These are phyloP conservation scores for Chrysanthemum seticuspe DNA, from an alignment of 129 eudicot genomes.

Conservation along the genomic window DNA sequence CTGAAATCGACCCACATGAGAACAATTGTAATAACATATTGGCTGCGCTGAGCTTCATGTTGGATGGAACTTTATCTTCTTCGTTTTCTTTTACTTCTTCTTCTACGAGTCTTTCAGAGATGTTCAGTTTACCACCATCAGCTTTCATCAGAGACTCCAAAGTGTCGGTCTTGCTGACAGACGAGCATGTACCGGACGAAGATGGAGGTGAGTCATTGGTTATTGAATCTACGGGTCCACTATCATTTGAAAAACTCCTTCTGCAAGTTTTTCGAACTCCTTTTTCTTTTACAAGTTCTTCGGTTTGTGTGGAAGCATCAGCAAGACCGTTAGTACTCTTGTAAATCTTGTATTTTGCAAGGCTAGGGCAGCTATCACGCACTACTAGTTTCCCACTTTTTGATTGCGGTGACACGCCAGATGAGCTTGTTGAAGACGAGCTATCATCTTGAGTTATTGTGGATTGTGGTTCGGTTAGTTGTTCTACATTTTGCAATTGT, in stretches of 20 bases:
- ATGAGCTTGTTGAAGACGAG: slow-evolving; percentile 43
- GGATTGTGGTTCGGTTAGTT: not conserved
- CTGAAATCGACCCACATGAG: slow-evolving; percentile 75
- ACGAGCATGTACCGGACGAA: slow-evolving; percentile 59
- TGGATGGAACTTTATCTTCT: slow-evolving; percentile 13
- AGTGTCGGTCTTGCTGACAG: slow-evolving; percentile 57
- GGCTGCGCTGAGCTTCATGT: slow-evolving; percentile 55
- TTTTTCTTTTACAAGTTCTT: slow-evolving; percentile 33
- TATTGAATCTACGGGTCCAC: slow-evolving; percentile 27
- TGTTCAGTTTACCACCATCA: slow-evolving; percentile 55
- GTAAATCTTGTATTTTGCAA: slow-evolving; percentile 59
- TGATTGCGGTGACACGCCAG: slow-evolving; percentile 18
- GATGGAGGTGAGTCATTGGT: slow-evolving; percentile 37
- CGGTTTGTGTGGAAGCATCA: slow-evolving; percentile 79
- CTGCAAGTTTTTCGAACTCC: slow-evolving; percentile 38
- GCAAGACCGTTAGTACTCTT: slow-evolving; percentile 46
- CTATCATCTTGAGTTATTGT: slow-evolving; percentile 37
- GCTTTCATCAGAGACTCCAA: slow-evolving; percentile 68
- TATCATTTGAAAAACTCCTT: slow-evolving; percentile 26
- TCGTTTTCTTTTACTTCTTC: not conserved
- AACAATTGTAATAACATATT: slow-evolving; percentile 64
- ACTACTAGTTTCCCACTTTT: no score
- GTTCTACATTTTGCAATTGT: slow-evolving; percentile 47
- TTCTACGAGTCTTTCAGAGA: slow-evolving; percentile 42
- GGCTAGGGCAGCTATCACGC: not conserved